phyloP scores from a whole-genome alignment of 345 rosid species.

The Excoecaria agallocha region DNA sequence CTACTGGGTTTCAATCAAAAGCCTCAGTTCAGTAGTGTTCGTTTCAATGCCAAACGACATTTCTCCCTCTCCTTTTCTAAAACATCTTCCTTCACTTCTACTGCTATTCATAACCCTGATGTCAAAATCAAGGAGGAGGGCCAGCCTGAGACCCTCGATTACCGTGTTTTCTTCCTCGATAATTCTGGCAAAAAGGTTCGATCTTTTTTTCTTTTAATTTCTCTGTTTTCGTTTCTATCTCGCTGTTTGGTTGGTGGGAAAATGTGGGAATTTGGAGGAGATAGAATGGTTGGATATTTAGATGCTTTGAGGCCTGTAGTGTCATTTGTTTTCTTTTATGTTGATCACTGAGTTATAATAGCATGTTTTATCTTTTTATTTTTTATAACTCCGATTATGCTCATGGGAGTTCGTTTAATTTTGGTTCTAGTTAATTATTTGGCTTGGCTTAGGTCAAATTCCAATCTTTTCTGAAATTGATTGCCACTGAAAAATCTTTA shows the following conservation, averaged over 20 bases:
- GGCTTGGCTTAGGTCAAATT: background rate
- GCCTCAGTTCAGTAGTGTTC: conserved; percentile 22
- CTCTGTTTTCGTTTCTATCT: background rate
- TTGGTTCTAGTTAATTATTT: background rate
- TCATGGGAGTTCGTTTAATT: background rate
- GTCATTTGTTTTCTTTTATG: background rate
- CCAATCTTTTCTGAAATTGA: background rate
- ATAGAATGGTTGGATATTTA: background rate
- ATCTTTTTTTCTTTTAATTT: background rate
- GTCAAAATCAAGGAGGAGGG: conserved; percentile 67
- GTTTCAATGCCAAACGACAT: conserved; percentile 28
- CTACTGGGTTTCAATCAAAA: conserved; percentile 22
- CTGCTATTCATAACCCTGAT: conserved; percentile 57
- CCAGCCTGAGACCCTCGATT: conserved; percentile 70
- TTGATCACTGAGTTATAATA: background rate
- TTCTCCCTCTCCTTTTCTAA: conserved; percentile 32
- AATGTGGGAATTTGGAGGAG: background rate
- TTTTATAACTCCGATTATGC: background rate
- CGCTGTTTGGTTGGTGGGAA: background rate
- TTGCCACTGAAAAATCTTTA: background rate
- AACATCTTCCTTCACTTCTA: conserved; percentile 51
- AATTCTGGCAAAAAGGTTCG: conserved; percentile 64
- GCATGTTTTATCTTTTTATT: too few relatives aligned
- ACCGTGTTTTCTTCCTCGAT: conserved; percentile 70
- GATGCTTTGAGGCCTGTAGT: too few relatives aligned